A percentile compares a stretch with the other conserved stretches of the same genome.
Evolutionary conservation across 371 early-diverging fungal genomes (phyloP).

Genomic region (Mucor saturninus): DNA sequence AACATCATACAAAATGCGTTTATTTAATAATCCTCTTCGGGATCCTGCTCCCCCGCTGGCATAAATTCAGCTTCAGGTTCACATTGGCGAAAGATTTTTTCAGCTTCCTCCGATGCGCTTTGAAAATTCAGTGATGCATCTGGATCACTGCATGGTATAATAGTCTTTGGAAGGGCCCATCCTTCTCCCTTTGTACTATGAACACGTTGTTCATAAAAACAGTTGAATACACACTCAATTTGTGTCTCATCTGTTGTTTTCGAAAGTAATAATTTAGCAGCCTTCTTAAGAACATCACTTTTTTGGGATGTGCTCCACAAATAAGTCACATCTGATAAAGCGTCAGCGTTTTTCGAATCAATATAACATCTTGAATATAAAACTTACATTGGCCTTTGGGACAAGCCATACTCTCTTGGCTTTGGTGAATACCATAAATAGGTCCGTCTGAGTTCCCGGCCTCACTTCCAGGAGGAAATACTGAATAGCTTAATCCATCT

Average conservation of each 20-base stretch:
- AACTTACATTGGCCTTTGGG: slow-evolving; percentile 65
- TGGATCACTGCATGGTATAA: slow-evolving; percentile 50
- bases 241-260: slow-evolving; percentile 2
- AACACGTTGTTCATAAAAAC: slow-evolving; percentile 54
- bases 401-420: slow-evolving; percentile 65
- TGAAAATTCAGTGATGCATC: slow-evolving; percentile 55
- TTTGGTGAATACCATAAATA: slow-evolving; percentile 61
- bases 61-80: slow-evolving; percentile 57
- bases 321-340: slow-evolving; percentile 33
- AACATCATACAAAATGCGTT: background rate
- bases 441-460: slow-evolving; percentile 47
- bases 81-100: slow-evolving; percentile 50
- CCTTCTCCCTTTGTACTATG: slow-evolving; percentile 31
- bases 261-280: slow-evolving; percentile 33
- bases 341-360: background rate
- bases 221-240: slow-evolving; percentile 21
- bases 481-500: slow-evolving; percentile 52
- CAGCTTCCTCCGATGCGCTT: slow-evolving; percentile 54
- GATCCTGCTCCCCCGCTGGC: slow-evolving; percentile 57
- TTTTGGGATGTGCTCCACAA: slow-evolving; percentile 37
- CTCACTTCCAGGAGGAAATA: slow-evolving; percentile 60
- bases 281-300: slow-evolving; percentile 30
- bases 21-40: slow-evolving; percentile 40
- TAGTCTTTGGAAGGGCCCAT: slow-evolving; percentile 46
- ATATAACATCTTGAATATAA: background rate